These are phyloP conservation scores for Xylariaceae sp. DNA, from an alignment of 2,329 filamentous ascomycete genomes.

Conservation along the genomic window DNA sequence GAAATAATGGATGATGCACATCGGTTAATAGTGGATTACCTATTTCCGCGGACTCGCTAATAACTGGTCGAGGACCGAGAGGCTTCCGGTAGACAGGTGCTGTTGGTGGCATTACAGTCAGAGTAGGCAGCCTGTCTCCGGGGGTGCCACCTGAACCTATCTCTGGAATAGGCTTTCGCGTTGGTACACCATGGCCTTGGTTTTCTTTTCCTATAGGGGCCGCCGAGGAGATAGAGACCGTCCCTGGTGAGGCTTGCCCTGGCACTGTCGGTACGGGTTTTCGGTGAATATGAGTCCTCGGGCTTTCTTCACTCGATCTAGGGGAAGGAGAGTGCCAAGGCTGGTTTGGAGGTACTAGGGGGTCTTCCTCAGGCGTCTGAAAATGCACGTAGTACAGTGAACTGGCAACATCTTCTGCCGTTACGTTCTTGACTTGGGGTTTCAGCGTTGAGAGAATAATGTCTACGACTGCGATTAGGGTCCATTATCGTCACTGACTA, in stretches of 20 bases:
- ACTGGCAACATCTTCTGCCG: constrained; percentile 81
- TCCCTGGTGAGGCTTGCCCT: constrained; percentile 26
- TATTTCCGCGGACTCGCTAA: constrained; percentile 14
- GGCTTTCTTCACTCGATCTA: constrained; percentile 52
- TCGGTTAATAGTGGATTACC: constrained; percentile 21
- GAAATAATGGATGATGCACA: constrained; percentile 17
- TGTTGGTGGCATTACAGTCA: constrained; percentile 1
- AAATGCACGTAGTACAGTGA: constrained; percentile 93
- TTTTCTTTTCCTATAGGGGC: constrained; percentile 35
- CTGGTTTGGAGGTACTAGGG: constrained; percentile 42
- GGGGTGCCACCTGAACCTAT: not conserved
- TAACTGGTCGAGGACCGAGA: constrained; percentile 28
- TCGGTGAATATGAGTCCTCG: constrained; percentile 52
- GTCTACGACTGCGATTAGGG: constrained; percentile 58
- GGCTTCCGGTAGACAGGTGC: constrained; percentile 29
- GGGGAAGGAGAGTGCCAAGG: constrained; percentile 41
- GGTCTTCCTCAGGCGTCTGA: constrained; percentile 64
- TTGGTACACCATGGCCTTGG: constrained; percentile 19
- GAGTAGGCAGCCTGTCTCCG: not conserved
- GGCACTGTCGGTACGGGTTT: constrained; percentile 53
- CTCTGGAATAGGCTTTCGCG: constrained; percentile 24
- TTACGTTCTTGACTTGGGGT: constrained; percentile 86
- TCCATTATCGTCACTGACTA: constrained; percentile 7
- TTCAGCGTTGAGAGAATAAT: constrained; percentile 91
- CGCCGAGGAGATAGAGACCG: constrained; percentile 12